Base-by-base conservation (phyloP, 2,329 filamentous ascomycete genomes). In the Truncatella angustata region DNA sequence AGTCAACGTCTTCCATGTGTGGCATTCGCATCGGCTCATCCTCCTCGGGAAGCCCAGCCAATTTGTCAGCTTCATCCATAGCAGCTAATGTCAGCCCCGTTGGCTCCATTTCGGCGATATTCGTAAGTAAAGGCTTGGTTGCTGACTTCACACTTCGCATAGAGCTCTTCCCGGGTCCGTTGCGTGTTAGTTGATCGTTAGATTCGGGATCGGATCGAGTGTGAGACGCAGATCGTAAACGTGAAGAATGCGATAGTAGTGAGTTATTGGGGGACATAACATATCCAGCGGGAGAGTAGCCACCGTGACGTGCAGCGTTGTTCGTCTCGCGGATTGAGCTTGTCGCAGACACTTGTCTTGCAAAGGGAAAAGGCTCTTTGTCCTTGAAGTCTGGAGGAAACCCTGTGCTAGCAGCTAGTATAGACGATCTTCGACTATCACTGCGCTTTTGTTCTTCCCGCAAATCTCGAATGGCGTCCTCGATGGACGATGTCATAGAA, bases 391-490 rank as follows among this genome's bases (percentile, higher is more conserved):
- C 64, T 40, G 62, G 64, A 16, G 24, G 36, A 35, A 32, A 40
- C 12, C 66, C 65, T 55, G 75, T 65, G 50, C 73, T 76, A 42
- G 76, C 73, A 18, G 80, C 82, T 40, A 82, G 74, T 46, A 85
- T 73, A 7, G 84, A 87, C 2, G 85, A 87, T 53, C 80, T 78
- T 55, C 82, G 78, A 64, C 84, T 89, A 64, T 88, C 87, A 63
- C 77, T 82, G 58, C 83, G 79, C 70, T 89, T 90, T 64, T 88
- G 74, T 68, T 89, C 85, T 55, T 83, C 76, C 68, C 90, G 85
- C 58, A 90, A 76, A 63, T 87, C 83, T 54, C 87, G 81, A 61
- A 91, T 92, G 60, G 89, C 87, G 73, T 88, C 83, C 61, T 88
- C 87, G 63, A 91, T 88, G 56, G 88, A 90, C 56, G 85, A 88